Evolutionary conservation across 805 yeast species (phyloP).

Genomic region (Wickerhamiella dianesei): DNA sequence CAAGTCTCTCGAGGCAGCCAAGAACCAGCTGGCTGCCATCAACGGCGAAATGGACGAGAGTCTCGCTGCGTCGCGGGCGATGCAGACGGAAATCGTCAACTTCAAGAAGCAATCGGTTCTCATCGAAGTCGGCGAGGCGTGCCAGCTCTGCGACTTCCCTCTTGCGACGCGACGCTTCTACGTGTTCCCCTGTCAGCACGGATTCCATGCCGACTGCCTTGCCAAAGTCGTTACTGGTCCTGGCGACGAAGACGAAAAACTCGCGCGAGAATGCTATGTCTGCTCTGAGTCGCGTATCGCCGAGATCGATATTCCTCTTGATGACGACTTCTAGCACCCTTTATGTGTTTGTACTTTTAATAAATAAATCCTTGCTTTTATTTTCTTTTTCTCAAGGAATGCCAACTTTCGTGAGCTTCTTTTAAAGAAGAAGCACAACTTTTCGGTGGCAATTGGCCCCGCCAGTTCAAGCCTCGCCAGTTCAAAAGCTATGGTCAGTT

Average conservation of each 20-base stretch:
- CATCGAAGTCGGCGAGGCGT: conserved; percentile 73
- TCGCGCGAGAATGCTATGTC: conserved; percentile 53
- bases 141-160: conserved; percentile 56
- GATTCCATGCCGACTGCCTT: conserved; percentile 79
- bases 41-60: conserved; percentile 69
- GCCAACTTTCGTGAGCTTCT: too few species aligned
- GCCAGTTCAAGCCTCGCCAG: too few species aligned
- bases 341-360: background rate
- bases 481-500: too few species aligned
- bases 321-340: conserved; percentile 6
- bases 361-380: too few species aligned
- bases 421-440: too few species aligned
- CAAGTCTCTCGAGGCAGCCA: conserved; percentile 60
- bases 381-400: too few species aligned
- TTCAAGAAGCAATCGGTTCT: conserved; percentile 42
- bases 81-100: conserved; percentile 45
- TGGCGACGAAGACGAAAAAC: conserved; percentile 32
- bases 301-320: conserved; percentile 49
- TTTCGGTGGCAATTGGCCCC: too few species aligned
- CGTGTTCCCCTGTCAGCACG: conserved; percentile 80
- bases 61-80: conserved; percentile 40
- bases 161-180: conserved; percentile 60
- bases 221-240: background rate
- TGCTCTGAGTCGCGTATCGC: conserved; percentile 67
- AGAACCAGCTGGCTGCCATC: conserved; percentile 47